Evolutionary conservation across 371 early-diverging fungal genomes (phyloP).

Genomic region (Mucor ambiguus): DNA sequence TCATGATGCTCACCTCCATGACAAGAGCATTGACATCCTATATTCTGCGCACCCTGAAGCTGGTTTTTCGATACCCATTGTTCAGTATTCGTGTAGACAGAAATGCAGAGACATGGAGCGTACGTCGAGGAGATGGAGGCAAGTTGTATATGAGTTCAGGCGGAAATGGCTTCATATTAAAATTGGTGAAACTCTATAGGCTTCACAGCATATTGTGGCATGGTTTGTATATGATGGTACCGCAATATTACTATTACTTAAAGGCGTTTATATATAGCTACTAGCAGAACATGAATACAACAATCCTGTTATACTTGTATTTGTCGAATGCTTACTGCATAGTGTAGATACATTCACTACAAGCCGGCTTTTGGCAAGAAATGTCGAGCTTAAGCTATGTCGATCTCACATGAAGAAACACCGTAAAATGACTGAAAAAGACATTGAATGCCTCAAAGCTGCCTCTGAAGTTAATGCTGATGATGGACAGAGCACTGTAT

Average conservation of each 20-base stretch:
- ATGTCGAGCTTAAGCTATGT: neutral
- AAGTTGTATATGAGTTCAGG: neutral
- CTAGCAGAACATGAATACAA: slow-evolving; percentile 52
- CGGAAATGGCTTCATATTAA: neutral
- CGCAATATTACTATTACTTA: neutral
- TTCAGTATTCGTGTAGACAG: slow-evolving; percentile 52
- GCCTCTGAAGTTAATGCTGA: neutral
- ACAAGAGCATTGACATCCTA: slow-evolving; percentile 55
- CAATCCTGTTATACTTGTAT: slow-evolving; percentile 44
- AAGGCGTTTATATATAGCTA: slow-evolving; percentile 19
- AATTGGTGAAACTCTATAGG: slow-evolving; percentile 14
- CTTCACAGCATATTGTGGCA: slow-evolving; percentile 51
- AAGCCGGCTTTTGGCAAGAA: neutral
- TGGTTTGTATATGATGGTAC: slow-evolving; percentile 29
- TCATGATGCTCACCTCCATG: slow-evolving; percentile 58
- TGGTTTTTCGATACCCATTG: slow-evolving; percentile 43
- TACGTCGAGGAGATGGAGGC: slow-evolving; percentile 56
- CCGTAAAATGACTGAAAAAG: neutral
- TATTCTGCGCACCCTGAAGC: slow-evolving; percentile 44
- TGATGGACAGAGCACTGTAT: neutral
- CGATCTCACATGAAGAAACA: neutral
- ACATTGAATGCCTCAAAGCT: neutral
- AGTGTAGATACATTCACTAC: neutral
- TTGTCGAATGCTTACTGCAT: slow-evolving; percentile 39
- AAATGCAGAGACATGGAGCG: slow-evolving; percentile 58